phyloP scores from a whole-genome alignment of 2,329 filamentous ascomycete genomes.

The Colletotrichum tropicale region DNA sequence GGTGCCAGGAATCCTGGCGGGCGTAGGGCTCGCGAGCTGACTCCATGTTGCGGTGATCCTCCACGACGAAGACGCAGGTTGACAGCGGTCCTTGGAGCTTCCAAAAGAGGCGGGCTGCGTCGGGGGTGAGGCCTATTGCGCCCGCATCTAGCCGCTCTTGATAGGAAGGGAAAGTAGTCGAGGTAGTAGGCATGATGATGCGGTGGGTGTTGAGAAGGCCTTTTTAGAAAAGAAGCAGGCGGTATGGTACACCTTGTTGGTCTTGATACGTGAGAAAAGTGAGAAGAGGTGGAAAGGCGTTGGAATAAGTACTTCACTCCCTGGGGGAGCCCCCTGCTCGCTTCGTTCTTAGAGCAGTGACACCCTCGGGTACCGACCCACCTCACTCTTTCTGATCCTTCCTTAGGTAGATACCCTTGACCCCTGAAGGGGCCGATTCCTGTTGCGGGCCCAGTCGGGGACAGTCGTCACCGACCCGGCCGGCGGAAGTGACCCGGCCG shows the following conservation, averaged over 20 bases:
- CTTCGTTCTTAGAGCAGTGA: not conserved
- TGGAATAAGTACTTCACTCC: not conserved
- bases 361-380: not conserved
- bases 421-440: no score
- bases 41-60: not conserved
- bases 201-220: not conserved
- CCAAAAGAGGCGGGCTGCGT: not conserved
- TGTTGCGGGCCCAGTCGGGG: no score
- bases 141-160: not conserved
- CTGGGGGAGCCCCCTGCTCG: not conserved
- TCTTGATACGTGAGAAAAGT: not conserved
- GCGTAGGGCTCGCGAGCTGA: not conserved
- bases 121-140: not conserved
- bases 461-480: no score
- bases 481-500: no score
- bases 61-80: not conserved
- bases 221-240: not conserved
- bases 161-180: not conserved
- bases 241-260: not conserved
- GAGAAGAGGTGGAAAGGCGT: not conserved
- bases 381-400: not conserved
- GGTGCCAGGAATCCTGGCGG: not conserved
- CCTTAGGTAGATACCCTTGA: no score
- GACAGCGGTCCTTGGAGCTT: not conserved
- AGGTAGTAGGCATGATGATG: not conserved